phyloP scores from a whole-genome alignment of 768 basidiomycete genomes.

The Mycena epipterygia region DNA sequence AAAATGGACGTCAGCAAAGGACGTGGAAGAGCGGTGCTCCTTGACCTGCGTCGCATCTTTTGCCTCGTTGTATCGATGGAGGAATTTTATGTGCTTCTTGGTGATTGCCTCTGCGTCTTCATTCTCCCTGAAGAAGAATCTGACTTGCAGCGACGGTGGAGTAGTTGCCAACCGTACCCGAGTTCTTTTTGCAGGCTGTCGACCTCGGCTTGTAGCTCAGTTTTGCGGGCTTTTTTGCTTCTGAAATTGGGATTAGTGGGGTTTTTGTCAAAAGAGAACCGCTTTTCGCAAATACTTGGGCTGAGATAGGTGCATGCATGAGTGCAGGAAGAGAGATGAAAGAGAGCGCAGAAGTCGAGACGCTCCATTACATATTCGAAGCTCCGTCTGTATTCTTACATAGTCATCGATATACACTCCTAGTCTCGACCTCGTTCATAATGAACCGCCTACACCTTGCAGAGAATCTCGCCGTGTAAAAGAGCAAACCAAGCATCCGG shows the following conservation, averaged over 20 bases:
- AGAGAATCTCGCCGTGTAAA: constrained; percentile 51
- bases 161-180: constrained; percentile 51
- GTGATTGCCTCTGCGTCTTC: constrained; percentile 72
- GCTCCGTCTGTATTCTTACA: neutral
- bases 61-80: constrained; percentile 85
- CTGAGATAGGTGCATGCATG: constrained; percentile 39
- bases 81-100: constrained; percentile 75
- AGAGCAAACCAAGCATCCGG: constrained; percentile 52
- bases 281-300: constrained; percentile 25
- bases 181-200: constrained; percentile 60
- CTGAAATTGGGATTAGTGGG: constrained; percentile 45
- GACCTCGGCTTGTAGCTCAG: constrained; percentile 63
- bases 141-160: neutral
- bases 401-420: neutral
- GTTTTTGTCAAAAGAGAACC: neutral
- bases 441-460: constrained; percentile 8
- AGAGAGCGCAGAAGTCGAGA: too few species aligned
- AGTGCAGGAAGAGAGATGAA: neutral
- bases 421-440: too few species aligned
- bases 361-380: constrained; percentile 20
- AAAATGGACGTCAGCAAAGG: neutral
- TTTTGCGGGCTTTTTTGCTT: constrained; percentile 65
- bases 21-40: constrained; percentile 8
- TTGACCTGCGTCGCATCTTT: constrained; percentile 86
- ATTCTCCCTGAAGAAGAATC: constrained; percentile 42